Conservation (phyloP, 2,329 filamentous ascomycete species). For the Aspergillus carbonarius region DNA sequence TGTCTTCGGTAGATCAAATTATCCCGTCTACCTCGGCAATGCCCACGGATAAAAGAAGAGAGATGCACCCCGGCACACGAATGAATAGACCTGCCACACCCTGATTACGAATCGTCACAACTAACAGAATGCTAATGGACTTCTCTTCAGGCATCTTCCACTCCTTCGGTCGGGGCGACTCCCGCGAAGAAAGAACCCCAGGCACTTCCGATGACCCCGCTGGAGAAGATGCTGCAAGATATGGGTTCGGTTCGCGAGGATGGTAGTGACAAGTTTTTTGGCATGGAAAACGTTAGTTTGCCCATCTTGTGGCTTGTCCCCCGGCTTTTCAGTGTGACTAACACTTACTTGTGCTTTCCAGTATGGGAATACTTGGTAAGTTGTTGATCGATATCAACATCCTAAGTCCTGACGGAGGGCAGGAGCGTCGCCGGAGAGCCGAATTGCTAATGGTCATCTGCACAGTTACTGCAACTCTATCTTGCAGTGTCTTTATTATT, state of each 20-base stretch:
- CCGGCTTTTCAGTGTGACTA: slow-evolving; percentile 11
- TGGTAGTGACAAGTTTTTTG: slow-evolving; percentile 97
- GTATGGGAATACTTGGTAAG: slow-evolving; percentile 97
- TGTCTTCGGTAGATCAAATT: neutral
- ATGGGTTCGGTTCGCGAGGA: slow-evolving; percentile 78
- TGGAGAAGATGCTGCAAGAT: slow-evolving; percentile 76
- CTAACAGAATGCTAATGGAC: slow-evolving; percentile 18
- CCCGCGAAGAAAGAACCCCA: slow-evolving; percentile 61
- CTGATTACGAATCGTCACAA: neutral
- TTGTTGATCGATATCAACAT: neutral
- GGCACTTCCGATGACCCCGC: slow-evolving; percentile 56
- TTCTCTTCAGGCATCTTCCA: slow-evolving; percentile 45
- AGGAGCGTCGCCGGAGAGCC: neutral
- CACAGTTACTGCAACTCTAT: slow-evolving; percentile 96
- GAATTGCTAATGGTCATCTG: slow-evolving; percentile 6
- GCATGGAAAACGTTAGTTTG: slow-evolving; percentile 86
- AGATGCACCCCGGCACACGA: neutral
- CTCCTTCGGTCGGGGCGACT: slow-evolving; percentile 46
- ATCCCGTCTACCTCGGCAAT: neutral
- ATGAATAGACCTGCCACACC: neutral
- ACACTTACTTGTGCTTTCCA: slow-evolving; percentile 42
- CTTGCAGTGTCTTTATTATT: slow-evolving; percentile 95
- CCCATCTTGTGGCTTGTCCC: neutral
- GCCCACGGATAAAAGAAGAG: neutral
- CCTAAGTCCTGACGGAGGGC: too few relatives aligned